phyloP scores from a whole-genome alignment of 148 eudicot genomes.

The Amaranthus hypochondriacus region DNA sequence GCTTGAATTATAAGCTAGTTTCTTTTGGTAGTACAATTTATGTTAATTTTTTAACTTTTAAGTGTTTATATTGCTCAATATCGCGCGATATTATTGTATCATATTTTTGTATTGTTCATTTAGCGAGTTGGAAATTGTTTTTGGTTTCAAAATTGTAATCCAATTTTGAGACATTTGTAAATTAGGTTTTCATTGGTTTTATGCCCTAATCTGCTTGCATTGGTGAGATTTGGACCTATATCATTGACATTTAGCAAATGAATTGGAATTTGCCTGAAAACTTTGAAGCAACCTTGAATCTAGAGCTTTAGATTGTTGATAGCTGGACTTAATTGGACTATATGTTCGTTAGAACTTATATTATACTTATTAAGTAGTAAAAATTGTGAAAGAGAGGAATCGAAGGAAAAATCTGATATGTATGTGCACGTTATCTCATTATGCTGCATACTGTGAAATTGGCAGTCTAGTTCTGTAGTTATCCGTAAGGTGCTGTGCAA shows the following conservation, averaged over 20 bases:
- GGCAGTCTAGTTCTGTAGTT: too few species aligned
- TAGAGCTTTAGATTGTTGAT: not conserved
- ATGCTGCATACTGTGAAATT: too few species aligned
- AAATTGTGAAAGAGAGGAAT: too few species aligned
- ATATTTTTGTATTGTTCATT: not conserved
- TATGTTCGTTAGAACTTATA: too few species aligned
- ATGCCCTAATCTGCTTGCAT: not conserved
- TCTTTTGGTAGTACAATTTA: not conserved
- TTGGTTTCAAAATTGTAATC: not conserved
- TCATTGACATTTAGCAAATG: not conserved
- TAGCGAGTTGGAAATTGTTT: not conserved
- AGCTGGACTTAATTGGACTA: too few species aligned
- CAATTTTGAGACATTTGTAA: not conserved
- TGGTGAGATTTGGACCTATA: not conserved
- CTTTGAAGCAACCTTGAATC: not conserved
- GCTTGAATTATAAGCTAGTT: too few species aligned
- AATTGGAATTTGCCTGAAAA: conserved; percentile 4
- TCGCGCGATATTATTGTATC: not conserved
- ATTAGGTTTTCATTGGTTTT: not conserved
- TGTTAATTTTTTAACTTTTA: not conserved
- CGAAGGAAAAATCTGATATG: too few species aligned
- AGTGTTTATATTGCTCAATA: not conserved
- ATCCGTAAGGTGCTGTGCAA: too few species aligned
- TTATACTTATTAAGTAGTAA: too few species aligned
- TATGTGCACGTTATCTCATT: too few species aligned